Conservation (phyloP, 1,139 yeast genomes). For the Kodamaea sp. region DNA sequence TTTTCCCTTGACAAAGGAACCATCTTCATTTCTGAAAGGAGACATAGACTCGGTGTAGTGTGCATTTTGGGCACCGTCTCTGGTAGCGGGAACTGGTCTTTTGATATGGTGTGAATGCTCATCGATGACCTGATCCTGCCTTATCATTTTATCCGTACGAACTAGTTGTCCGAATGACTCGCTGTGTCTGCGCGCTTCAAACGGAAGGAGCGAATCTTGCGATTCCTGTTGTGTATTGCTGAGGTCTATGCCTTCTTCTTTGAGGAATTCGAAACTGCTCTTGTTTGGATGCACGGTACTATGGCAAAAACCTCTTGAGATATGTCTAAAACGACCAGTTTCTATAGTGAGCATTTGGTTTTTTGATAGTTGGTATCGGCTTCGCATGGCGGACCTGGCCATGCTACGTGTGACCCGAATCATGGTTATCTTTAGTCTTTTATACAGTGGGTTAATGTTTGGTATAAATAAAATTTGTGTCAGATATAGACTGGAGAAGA, state of each 20-base stretch:
- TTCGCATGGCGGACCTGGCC: background rate
- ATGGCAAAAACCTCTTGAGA: constrained; percentile 1
- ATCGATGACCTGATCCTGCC: constrained; percentile 18
- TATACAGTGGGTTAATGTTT: background rate
- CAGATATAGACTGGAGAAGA: background rate
- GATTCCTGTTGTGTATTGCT: background rate
- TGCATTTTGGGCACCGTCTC: constrained; percentile 7
- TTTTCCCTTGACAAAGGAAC: constrained; percentile 42
- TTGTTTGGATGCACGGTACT: constrained; percentile 1
- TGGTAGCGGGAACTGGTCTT: constrained; percentile 2
- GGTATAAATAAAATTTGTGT: background rate
- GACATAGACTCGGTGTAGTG: constrained; percentile 19
- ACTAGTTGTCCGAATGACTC: constrained; percentile 51
- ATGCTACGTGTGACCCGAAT: background rate
- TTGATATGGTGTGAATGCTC: constrained; percentile 7
- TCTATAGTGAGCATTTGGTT: too few relatives aligned
- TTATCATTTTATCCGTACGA: constrained; percentile 32
- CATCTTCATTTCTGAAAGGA: constrained; percentile 42
- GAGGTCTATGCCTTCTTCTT: constrained; percentile 1
- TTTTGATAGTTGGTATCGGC: constrained; percentile 3
- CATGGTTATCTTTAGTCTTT: background rate
- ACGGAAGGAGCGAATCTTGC: constrained; percentile 23
- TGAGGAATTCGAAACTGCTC: constrained; percentile 13
- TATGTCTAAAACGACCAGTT: background rate
- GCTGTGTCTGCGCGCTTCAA: constrained; percentile 31